Evolutionary conservation across 2,329 filamentous ascomycete genomes (phyloP).

Genomic region (Atkinsonella hypoxylon): DNA sequence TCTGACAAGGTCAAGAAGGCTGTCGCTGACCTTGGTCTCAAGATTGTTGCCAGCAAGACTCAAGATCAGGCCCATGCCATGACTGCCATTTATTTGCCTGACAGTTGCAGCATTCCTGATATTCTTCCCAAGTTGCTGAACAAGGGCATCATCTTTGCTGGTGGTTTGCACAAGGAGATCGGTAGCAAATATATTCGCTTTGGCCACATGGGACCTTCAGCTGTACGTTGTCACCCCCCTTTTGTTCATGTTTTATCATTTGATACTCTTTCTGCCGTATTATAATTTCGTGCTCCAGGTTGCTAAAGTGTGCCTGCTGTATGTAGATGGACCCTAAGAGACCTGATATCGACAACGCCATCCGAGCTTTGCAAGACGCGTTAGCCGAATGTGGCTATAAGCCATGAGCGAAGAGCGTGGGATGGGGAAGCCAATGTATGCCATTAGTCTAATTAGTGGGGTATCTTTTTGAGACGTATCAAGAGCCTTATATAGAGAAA

Average conservation of each 20-base stretch:
- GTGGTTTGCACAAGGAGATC: conserved; percentile 92
- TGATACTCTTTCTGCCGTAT: not conserved
- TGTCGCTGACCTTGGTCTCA: conserved; percentile 67
- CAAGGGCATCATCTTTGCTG: conserved; percentile 87
- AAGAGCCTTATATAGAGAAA: not conserved
- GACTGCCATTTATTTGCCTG: conserved; percentile 93
- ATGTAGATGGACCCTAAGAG: conserved; percentile 61
- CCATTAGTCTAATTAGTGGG: not conserved
- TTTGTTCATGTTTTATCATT: not conserved
- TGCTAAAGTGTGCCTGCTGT: not conserved
- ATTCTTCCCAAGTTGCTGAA: conserved; percentile 74
- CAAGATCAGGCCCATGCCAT: conserved; percentile 94
- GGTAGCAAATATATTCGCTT: conserved; percentile 88
- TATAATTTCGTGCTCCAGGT: not conserved
- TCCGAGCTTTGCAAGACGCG: conserved; percentile 63
- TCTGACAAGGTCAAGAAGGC: conserved; percentile 82
- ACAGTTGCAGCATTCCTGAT: conserved; percentile 67
- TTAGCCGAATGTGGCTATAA: conserved; percentile 61
- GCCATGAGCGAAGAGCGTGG: conserved; percentile 18
- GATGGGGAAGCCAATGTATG: not conserved
- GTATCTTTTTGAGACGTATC: not conserved
- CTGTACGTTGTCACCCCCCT: conserved; percentile 37
- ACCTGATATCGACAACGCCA: conserved; percentile 72
- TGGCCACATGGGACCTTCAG: conserved; percentile 94
- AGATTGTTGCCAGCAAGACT: conserved; percentile 72